Conservation (phyloP, 257 asterid genomes). For the Solanum pimpinellifolium region DNA sequence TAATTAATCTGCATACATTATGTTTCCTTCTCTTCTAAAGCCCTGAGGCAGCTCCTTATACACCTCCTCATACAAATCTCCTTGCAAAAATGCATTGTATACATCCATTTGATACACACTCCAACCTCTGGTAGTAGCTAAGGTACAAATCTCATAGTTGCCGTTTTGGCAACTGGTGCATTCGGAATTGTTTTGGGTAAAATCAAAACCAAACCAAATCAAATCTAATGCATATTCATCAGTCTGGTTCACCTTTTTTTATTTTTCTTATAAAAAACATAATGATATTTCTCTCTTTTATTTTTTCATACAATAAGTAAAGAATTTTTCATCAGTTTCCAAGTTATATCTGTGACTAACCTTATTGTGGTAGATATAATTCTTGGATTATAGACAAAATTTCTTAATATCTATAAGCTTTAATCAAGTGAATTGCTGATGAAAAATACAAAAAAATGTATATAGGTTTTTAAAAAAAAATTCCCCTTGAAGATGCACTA, state of each 20-base stretch:
- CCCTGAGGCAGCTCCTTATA: not conserved
- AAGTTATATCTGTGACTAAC: not conserved
- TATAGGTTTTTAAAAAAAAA: not conserved
- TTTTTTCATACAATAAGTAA: no score
- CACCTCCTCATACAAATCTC: not conserved
- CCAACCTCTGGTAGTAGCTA: not conserved
- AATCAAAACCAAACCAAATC: not conserved
- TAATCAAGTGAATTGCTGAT: not conserved
- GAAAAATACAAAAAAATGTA: no score
- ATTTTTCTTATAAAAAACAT: not conserved
- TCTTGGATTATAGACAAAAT: not conserved
- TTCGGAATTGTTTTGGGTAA: not conserved
- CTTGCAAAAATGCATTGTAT: not conserved
- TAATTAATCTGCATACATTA: not conserved
- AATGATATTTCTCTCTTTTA: not conserved
- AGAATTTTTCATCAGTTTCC: not conserved
- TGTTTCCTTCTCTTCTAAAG: not conserved
- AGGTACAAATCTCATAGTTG: not conserved
- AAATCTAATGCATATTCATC: not conserved
- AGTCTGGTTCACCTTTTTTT: not conserved
- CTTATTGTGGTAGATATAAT: not conserved
- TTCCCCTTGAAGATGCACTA: not conserved
- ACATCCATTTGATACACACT: not conserved
- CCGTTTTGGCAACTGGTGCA: not conserved
- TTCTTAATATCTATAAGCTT: not conserved